phyloP scores from a whole-genome alignment of 495 filamentous ascomycete species.

The Annulohypoxylon nitens region DNA sequence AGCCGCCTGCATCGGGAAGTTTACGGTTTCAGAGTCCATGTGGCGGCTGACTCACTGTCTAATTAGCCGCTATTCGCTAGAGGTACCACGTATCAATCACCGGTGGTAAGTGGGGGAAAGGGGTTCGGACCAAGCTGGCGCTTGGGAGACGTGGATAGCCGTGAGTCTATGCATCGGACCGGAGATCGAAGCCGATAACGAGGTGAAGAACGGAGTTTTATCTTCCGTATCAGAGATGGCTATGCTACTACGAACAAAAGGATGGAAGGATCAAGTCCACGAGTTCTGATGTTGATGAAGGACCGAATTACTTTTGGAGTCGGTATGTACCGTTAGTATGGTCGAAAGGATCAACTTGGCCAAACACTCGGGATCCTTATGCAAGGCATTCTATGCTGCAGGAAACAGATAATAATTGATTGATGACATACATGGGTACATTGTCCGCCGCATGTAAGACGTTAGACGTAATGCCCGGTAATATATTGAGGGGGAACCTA shows the following conservation, averaged over 20 bases:
- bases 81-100: conserved; percentile 4
- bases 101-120: conserved; percentile 3
- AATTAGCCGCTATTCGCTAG: conserved; percentile 11
- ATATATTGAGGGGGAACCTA: conserved; percentile 20
- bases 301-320: not conserved
- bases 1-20: not conserved
- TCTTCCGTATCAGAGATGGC: not conserved
- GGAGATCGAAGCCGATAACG: not conserved
- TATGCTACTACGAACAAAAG: not conserved
- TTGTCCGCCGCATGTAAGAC: conserved; percentile 1
- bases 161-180: conserved; percentile 16
- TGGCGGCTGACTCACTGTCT: conserved; percentile 25
- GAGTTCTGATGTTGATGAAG: not conserved
- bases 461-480: conserved; percentile 9
- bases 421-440: conserved; percentile 2
- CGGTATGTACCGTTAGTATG: not conserved
- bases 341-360: conserved; percentile 4
- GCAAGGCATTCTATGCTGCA: conserved; percentile 23
- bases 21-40: conserved; percentile 4
- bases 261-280: not conserved
- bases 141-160: conserved; percentile 16
- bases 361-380: conserved; percentile 14
- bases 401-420: conserved; percentile 16
- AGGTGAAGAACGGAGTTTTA: not conserved
- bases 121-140: conserved; percentile 7